Evolutionary conservation across 108 stramenopile species (phyloP).

Genomic region (Aurantiochytrium sp.): DNA sequence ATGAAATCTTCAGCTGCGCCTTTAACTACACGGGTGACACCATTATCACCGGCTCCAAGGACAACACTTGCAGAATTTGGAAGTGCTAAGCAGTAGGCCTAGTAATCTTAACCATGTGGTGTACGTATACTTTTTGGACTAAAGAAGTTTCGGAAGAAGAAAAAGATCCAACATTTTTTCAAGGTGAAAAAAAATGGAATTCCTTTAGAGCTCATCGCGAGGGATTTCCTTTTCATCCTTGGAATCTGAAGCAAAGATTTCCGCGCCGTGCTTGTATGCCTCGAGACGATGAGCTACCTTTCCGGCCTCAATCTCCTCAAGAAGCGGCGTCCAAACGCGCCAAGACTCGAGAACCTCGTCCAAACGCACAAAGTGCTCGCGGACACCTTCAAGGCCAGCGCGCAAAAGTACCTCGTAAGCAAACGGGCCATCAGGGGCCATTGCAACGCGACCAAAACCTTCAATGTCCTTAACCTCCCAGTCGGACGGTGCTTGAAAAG

Average conservation of each 20-base stretch:
- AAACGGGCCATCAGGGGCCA: background rate
- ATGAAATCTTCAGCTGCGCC: constrained; percentile 59
- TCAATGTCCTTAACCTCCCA: background rate
- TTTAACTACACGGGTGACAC: constrained; percentile 64
- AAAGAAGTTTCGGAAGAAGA: background rate
- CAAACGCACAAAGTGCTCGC: background rate
- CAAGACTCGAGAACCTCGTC: constrained; percentile 10
- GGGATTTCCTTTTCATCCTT: background rate
- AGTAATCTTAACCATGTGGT: background rate
- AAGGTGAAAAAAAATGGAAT: no score
- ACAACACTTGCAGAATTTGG: constrained; percentile 62
- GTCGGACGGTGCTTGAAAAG: background rate
- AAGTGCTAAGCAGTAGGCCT: constrained; percentile 19
- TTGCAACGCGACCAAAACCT: background rate
- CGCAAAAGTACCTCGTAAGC: background rate
- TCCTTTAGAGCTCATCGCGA: background rate
- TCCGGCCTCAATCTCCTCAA: background rate
- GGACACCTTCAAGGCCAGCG: background rate
- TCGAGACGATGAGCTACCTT: background rate
- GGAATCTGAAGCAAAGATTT: background rate
- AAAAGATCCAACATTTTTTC: no score
- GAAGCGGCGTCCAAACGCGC: background rate
- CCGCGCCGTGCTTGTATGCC: background rate
- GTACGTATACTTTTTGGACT: background rate
- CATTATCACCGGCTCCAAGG: constrained; percentile 57